These are phyloP conservation scores for Paecilomyces sp. DNA, from an alignment of 2,329 filamentous ascomycete species.

Conservation along the genomic window DNA sequence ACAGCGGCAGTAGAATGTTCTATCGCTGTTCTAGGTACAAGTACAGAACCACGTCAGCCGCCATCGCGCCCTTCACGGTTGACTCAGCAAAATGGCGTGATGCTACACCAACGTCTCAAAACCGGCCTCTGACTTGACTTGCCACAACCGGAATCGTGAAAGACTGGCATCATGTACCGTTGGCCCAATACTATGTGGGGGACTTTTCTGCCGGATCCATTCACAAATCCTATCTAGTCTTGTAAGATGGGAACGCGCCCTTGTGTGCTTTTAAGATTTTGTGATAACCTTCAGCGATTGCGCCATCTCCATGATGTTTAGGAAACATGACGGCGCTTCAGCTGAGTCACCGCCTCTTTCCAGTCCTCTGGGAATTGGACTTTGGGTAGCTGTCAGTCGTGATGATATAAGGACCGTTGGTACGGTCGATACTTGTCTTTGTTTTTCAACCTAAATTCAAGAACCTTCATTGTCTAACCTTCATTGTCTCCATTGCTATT, in stretches of 20 bases:
- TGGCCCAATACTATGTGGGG: not conserved
- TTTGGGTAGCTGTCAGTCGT: not conserved
- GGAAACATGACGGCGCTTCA: conserved; percentile 7
- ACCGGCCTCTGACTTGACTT: conserved; percentile 2
- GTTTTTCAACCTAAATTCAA: not conserved
- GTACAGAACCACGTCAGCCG: not conserved
- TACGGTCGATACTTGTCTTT: not conserved
- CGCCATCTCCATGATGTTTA: conserved; percentile 18
- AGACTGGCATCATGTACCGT: not conserved
- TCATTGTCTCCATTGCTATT: not conserved
- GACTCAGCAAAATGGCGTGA: conserved; percentile 18
- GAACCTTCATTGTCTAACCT: not conserved
- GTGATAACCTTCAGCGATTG: conserved; percentile 22
- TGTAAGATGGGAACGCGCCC: not conserved
- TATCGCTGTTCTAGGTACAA: not conserved
- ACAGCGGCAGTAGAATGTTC: not conserved
- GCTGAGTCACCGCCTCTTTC: conserved; percentile 3
- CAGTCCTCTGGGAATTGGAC: not conserved
- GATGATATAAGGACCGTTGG: not conserved
- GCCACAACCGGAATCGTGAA: conserved; percentile 5
- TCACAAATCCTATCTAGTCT: not conserved
- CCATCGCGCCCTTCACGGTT: conserved; percentile 8
- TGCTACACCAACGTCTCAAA: conserved; percentile 7
- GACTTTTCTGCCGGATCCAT: not conserved
- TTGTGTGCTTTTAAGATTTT: not conserved